Conservation (phyloP, 2,329 filamentous ascomycete species). For the Aspergillus spinulosporus region DNA sequence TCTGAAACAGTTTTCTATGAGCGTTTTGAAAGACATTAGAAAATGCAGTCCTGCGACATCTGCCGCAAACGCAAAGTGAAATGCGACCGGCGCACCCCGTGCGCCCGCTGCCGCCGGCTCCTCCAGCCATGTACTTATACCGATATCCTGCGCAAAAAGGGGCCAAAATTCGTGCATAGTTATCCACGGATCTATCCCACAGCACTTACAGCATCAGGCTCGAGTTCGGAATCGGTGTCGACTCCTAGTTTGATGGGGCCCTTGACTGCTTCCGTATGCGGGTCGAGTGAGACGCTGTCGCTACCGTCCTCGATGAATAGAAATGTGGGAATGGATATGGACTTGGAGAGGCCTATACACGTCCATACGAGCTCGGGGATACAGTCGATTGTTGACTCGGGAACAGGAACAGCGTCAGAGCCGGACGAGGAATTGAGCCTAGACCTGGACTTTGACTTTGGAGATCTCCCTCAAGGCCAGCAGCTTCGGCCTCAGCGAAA, state of each 20-base stretch:
- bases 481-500: background rate
- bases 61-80: slow-evolving; percentile 13
- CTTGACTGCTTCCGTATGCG: background rate
- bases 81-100: slow-evolving; percentile 8
- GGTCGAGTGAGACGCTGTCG: background rate
- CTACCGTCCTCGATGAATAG: background rate
- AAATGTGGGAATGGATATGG: background rate
- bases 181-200: slow-evolving; percentile 1
- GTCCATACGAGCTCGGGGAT: background rate
- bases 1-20: background rate
- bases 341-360: background rate
- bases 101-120: slow-evolving; percentile 7
- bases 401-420: background rate
- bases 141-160: slow-evolving; percentile 7
- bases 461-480: background rate
- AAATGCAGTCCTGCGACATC: slow-evolving; percentile 12
- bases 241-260: background rate
- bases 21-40: background rate
- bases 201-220: background rate
- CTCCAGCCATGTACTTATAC: slow-evolving; percentile 7
- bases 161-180: slow-evolving; percentile 5
- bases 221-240: background rate
- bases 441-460: background rate
- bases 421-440: background rate
- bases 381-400: background rate